Evolutionary conservation across 78 protist genomes (phyloP), one percentile per base, ranked within the genome.

Genomic region (slime mould (Dictyostelium discoideum)): DNA sequence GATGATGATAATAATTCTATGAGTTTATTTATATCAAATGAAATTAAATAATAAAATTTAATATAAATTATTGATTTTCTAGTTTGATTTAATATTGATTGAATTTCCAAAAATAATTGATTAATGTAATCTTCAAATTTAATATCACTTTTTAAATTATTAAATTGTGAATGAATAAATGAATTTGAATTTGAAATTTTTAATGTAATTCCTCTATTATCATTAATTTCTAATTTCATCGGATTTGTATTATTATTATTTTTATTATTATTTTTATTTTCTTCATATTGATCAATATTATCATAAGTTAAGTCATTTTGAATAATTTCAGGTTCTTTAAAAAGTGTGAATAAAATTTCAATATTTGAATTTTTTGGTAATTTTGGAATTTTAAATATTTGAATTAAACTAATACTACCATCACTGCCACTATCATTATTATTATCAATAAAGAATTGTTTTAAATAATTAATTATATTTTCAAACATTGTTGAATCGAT

Each of bases 331-430:
- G 83, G 83, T 89, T 14, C 46, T 46, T 22, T n/a, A 26, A 67
- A 63, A 37, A 81, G 32, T 18, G 77, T 26, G 37, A 82, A 42
- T 72, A 90, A 84, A 22, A 92, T 29, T 69, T 92, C 96, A 32
- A 86, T 72, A 29, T 74, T 67, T 63, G 96, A 13, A 42, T 32
- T 20, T 24, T 84, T 92, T 83, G 96, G 96, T 37, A 92, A 37
- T 7, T 73, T 80, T 46, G 54, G 76, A 20, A 65, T n/a, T 76
- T 63, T 50, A 29, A 20, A 85, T 3, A 63, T 14, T 3, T 72
- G 26, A 32, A 84, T n/a, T 40, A 80, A 82, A 60, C 16, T 20
- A 48, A 11, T 22, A 85, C 6, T 1, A n/a, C 6, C 2, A 50
- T 42, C 6, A 40, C 4, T 18, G 42, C 22, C 16, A 67, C 2